Conservation (phyloP, 2,329 filamentous ascomycete genomes). For the Volutella citrinella region DNA sequence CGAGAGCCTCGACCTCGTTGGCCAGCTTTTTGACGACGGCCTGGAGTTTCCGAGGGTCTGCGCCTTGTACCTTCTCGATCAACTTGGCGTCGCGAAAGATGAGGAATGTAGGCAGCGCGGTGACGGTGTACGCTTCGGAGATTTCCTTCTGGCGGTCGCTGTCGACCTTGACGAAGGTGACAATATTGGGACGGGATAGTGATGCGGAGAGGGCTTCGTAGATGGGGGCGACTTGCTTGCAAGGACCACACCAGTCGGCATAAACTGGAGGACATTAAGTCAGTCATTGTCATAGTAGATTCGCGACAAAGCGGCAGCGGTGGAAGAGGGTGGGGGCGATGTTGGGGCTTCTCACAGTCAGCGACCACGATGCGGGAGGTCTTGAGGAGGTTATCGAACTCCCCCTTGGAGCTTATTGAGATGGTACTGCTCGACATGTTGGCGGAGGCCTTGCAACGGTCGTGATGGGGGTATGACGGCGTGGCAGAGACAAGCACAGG, state of each 20-base stretch:
- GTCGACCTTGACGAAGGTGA: slow-evolving; percentile 87
- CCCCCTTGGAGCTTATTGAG: slow-evolving; percentile 46
- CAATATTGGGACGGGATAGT: slow-evolving; percentile 66
- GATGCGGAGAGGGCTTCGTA: slow-evolving; percentile 74
- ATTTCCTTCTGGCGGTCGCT: slow-evolving; percentile 74
- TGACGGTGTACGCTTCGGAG: slow-evolving; percentile 69
- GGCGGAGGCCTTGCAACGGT: slow-evolving; percentile 13
- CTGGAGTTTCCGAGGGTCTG: slow-evolving; percentile 68
- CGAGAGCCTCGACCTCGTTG: slow-evolving; percentile 60
- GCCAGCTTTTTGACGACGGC: slow-evolving; percentile 69
- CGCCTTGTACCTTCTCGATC: slow-evolving; percentile 69
- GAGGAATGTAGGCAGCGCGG: slow-evolving; percentile 85
- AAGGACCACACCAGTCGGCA: slow-evolving; percentile 82
- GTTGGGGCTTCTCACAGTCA: slow-evolving; percentile 92
- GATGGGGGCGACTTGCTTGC: slow-evolving; percentile 77
- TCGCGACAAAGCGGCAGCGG: too few species aligned
- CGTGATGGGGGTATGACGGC: slow-evolving; percentile 19
- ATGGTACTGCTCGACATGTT: slow-evolving; percentile 30
- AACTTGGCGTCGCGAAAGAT: slow-evolving; percentile 73
- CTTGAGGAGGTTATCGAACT: slow-evolving; percentile 67
- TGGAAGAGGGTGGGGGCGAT: too few species aligned
- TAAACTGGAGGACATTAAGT: slow-evolving; percentile 72
- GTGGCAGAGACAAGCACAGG: slow-evolving; percentile 18
- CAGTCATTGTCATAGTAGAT: too few species aligned
- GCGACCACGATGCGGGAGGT: slow-evolving; percentile 78